Percentiles rank a stretch among this genome's conserved stretches.
Conservation (phyloP, 1,139 yeast species). For the Candida neerlandica region DNA sequence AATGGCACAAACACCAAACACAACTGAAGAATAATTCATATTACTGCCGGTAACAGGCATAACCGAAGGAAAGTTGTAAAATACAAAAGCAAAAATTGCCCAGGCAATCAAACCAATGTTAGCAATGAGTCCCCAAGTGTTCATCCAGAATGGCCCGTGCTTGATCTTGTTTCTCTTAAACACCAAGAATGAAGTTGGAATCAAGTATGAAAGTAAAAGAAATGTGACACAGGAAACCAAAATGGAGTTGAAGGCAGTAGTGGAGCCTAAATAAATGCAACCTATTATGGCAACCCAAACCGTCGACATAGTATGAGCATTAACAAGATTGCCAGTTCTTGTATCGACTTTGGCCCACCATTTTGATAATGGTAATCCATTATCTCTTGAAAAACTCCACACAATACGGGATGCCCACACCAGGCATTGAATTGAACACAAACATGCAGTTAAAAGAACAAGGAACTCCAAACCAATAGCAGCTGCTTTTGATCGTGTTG, state of each 20-base stretch:
- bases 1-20: constrained; percentile 34
- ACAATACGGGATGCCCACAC: constrained; percentile 78
- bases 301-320: constrained; percentile 40
- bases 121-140: constrained; percentile 23
- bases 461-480: constrained; percentile 62
- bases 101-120: constrained; percentile 23
- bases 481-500: constrained; percentile 54
- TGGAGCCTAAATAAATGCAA: constrained; percentile 44
- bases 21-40: constrained; percentile 51
- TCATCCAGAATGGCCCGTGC: constrained; percentile 56
- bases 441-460: constrained; percentile 62
- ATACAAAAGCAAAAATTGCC: constrained; percentile 44
- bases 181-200: constrained; percentile 36
- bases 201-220: constrained; percentile 35
- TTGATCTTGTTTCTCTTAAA: constrained; percentile 37
- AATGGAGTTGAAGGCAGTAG: constrained; percentile 46
- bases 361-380: constrained; percentile 42
- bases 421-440: constrained; percentile 71
- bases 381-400: constrained; percentile 79
- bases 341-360: constrained; percentile 35
- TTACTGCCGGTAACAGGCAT: constrained; percentile 47
- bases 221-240: constrained; percentile 41
- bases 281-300: constrained; percentile 41
- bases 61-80: constrained; percentile 46
- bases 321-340: constrained; percentile 38